These are phyloP conservation scores for Dryas integrifolia DNA, from an alignment of 331 rosid genomes.

Conservation along the genomic window DNA sequence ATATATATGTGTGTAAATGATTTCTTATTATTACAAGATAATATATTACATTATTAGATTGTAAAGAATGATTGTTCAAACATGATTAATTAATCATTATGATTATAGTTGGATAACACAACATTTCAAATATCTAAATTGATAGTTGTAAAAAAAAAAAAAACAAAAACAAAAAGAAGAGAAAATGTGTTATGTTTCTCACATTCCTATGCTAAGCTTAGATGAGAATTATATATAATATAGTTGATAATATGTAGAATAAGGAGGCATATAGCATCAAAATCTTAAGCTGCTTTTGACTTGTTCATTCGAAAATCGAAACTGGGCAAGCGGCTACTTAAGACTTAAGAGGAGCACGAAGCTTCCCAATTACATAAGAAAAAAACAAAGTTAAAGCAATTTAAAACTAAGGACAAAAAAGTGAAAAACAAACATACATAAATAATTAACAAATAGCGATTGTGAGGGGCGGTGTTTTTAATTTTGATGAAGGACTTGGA, in stretches of 20 bases:
- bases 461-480: background rate
- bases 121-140: too few species aligned
- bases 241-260: background rate
- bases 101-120: background rate
- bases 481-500: conserved; percentile 14
- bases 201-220: background rate
- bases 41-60: too few species aligned
- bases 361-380: conserved; percentile 2
- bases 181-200: background rate
- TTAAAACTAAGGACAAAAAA: background rate
- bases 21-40: too few species aligned
- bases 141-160: too few species aligned
- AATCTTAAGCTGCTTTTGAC: conserved; percentile 36
- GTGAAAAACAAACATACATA: too few species aligned
- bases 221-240: background rate
- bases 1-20: too few species aligned
- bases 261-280: conserved; percentile 10
- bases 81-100: too few species aligned
- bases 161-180: background rate
- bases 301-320: conserved; percentile 34
- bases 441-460: too few species aligned
- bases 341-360: conserved; percentile 9
- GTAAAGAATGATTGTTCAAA: too few species aligned
- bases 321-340: conserved; percentile 27
- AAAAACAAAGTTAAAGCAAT: conserved; percentile 9